Conservation (phyloP, 148 eudicot species). For the Mesembryanthemum crystallinum region DNA sequence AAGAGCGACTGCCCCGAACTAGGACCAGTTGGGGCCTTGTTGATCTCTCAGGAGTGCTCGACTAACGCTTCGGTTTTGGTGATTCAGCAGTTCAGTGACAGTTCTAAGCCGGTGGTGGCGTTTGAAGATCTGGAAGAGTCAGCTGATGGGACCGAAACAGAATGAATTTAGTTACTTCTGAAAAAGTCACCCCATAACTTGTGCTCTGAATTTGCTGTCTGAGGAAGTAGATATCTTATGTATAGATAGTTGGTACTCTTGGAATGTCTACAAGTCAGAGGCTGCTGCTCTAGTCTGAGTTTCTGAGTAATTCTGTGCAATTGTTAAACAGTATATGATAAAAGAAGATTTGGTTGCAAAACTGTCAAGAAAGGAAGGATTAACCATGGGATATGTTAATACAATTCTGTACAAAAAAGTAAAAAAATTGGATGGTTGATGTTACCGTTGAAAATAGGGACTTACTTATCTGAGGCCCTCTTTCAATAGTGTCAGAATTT, state of each 20-base stretch:
- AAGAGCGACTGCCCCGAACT: conserved; percentile 57
- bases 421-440: not conserved
- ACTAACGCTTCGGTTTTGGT: conserved; percentile 64
- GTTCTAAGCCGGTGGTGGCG: conserved; percentile 15
- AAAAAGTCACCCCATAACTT: not conserved
- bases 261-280: too few species aligned
- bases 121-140: conserved; percentile 30
- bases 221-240: conserved; percentile 1
- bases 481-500: not conserved
- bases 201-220: not conserved
- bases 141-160: conserved; percentile 39
- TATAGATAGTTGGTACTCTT: too few species aligned
- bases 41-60: conserved; percentile 45
- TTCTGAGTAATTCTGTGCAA: too few species aligned
- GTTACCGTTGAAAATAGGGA: too few species aligned
- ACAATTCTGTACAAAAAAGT: conserved; percentile 5
- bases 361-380: too few species aligned
- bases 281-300: too few species aligned
- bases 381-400: too few species aligned
- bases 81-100: conserved; percentile 51
- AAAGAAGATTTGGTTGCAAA: too few species aligned
- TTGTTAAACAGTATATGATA: too few species aligned
- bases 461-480: too few species aligned
- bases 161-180: too few species aligned
- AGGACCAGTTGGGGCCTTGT: conserved; percentile 54